Percentiles rank a stretch among this genome's conserved stretches.
These are phyloP conservation scores for Coffea eugenioides DNA, from an alignment of 257 asterid species.

Conservation along the genomic window DNA sequence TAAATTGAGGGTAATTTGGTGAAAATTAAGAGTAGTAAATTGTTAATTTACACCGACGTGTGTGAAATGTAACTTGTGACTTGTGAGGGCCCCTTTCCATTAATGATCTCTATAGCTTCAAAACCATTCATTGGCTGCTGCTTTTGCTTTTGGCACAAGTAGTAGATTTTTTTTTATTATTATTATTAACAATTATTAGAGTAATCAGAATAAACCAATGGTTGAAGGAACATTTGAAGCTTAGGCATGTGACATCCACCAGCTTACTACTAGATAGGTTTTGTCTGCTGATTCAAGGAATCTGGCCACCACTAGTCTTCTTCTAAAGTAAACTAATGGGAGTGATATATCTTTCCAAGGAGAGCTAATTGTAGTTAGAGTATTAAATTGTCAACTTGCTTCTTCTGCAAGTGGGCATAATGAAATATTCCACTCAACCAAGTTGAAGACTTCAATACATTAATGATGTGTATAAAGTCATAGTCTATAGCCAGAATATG, in stretches of 20 bases:
- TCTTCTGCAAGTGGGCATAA: constrained; percentile 14
- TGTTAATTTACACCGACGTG: too few relatives aligned
- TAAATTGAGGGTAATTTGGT: too few relatives aligned
- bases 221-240: not conserved
- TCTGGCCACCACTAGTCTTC: constrained; percentile 10
- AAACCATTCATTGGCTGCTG: too few relatives aligned
- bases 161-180: too few relatives aligned
- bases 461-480: not conserved
- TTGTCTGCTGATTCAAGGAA: constrained; percentile 24
- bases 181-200: not conserved
- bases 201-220: not conserved
- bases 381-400: constrained; percentile 30
- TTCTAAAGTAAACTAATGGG: not conserved
- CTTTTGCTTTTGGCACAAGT: too few relatives aligned
- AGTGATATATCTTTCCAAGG: not conserved
- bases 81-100: too few relatives aligned
- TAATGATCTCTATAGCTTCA: too few relatives aligned
- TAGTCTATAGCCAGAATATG: not conserved
- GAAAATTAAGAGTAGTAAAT: too few relatives aligned
- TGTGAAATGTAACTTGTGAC: too few relatives aligned
- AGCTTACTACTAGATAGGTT: not conserved
- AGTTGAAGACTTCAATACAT: constrained; percentile 8
- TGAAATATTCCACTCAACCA: constrained; percentile 24
- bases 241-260: constrained; percentile 33
- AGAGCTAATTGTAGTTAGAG: not conserved